Evolutionary conservation across 2,329 filamentous ascomycete genomes (phyloP), one percentile per base, ranked within the genome.

Genomic region (Monosporascus sp.): DNA sequence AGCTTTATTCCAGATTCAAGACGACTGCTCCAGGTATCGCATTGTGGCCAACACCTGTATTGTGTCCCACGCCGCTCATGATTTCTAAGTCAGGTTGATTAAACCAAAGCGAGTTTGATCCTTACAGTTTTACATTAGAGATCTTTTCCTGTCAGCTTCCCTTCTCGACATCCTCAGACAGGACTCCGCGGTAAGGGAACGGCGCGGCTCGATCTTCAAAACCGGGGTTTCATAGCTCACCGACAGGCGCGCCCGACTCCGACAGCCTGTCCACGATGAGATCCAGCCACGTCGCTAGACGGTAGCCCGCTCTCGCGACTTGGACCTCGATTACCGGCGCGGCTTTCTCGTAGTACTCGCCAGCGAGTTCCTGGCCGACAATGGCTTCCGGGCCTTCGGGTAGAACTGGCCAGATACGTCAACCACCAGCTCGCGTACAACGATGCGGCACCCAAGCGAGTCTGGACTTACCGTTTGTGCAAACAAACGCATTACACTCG

Each of bases 261-360:
- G 61, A 60, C 38, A 68, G 63, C 44, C 58, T 58, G 15, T 74
- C 69, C 8, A 74, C 81, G 61, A 88, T 83, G 60, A 77, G 70
- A 63, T 88, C 84, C 55, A 89, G 70, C 83, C 83, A 89, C 20
- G 78, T 78, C 2, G 82, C 87, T 65, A 90, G 75, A 48, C 87
- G 78, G 66, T 83, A 87, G 11, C 87, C 87, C 4, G 83, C 87
- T 58, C 80, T 81, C 7, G 86, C 87, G 55, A 90, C 75, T 65
- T 87, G 82, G 54, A 80, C 65, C 68, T 89, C 83, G 46, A 89
- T 75, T 53, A 85, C 79, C 20, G 79, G 81, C n/a, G 79, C 80
- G 2, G 84, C 85, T 35, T 75, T 76, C 35, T 82, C 74, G 62
- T 82, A 88, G 68, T 89, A 89, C 37, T 78, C 75, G 0, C 80